Evolutionary conservation across 225 moss, liverwort and hornwort genomes (phyloP), one percentile per base, ranked within the genome.

Genomic region (Asterella californica): DNA sequence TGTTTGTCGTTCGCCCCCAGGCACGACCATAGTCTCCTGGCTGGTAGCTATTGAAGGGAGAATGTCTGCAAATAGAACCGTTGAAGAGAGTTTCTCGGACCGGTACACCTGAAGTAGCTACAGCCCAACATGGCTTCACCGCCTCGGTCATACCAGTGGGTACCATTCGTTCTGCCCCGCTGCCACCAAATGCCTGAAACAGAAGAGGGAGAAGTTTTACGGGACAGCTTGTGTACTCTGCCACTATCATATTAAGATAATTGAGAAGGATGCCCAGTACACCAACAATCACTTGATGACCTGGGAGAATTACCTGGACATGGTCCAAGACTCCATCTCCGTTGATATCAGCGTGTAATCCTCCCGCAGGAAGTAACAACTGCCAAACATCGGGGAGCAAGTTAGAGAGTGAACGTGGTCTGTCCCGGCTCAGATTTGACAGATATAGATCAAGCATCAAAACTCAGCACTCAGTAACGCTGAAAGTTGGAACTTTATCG

Each of bases 261-360:
- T 57, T 22, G 5, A 24, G 14, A 19, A 57, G 2, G 57, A 0
- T 10, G 42, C 42, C 42, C 42, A 42, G 7, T 42, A 42, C 42
- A 7, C 42, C 42, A 3, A 42, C 42, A 2, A 42, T 42, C 42
- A 42, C 42, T 7, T 42, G 36, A 24, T 38, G 37, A 0, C 19
- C 6, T 10, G 32, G 22, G 32, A 36, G 37, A 36, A 42, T 71
- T 82, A 96, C 95, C 93, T 96, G 96, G 32, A 96, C 94, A 82
- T 96, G 96, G 81, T 96, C 96, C 78, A 96, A 83, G 64, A 96
- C 92, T 78, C 96, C 96, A 88, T 96, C 96, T 74, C 96, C 94
- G 64, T 96, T 96, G 60, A 96, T 86, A 78, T 96, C 96, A 54
- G 96, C 96, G 82, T 96, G 96, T 71, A 96, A 77, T 37, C 94